Base-by-base conservation (phyloP, 2,329 filamentous ascomycete genomes). In the Massarina eburnea region DNA sequence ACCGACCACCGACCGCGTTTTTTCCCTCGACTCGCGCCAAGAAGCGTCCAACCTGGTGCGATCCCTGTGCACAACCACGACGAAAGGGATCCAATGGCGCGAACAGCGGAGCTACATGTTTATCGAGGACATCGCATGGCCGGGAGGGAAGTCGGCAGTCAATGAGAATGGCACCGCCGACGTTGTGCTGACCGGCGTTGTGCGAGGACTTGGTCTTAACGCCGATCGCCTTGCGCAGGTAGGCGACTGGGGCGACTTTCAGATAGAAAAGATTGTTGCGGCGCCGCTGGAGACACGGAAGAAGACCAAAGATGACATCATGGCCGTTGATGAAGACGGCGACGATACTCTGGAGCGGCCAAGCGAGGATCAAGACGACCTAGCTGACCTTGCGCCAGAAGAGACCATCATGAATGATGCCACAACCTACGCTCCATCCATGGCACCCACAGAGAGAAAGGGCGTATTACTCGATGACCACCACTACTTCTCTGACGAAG, bases 31-130 rank as follows among this genome's bases (percentile, higher is more conserved):
- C 65, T 92, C 82, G 51, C 81, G 89, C 64, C 91, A 96, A 66
- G 94, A 99, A 68, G 92, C 89, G 66, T 83, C 90, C 41, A 97
- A 96, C 66, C 76, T 95, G 29, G 88, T 97, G 71, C 83, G 95
- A 41, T 92, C 91, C 21, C 75, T 99, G 14, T 99, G 94, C 77
- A 96, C 85, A 54, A 90, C 88, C 27, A 91, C 87, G 34, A 92
- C 94, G 9, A 97, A 95, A 74, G 94, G 94, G 1, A 82, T 99
- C n/a, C 78, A 86, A 52, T 99, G 94, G 94, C 83, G 94, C 59
- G 94, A 99, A 41, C 90, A 96, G 55, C 82, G 94, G 57, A 95
- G 91, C 60, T 99, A 94, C 89, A 89, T 99, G 86, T 75, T 96
- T 46, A 83, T 92, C 4, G 94, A 99, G 55, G 81, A 91, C 21